Evolutionary conservation across 202 grass and related monocot genomes (phyloP).

Genomic region (Cymbopogon flexuosus): DNA sequence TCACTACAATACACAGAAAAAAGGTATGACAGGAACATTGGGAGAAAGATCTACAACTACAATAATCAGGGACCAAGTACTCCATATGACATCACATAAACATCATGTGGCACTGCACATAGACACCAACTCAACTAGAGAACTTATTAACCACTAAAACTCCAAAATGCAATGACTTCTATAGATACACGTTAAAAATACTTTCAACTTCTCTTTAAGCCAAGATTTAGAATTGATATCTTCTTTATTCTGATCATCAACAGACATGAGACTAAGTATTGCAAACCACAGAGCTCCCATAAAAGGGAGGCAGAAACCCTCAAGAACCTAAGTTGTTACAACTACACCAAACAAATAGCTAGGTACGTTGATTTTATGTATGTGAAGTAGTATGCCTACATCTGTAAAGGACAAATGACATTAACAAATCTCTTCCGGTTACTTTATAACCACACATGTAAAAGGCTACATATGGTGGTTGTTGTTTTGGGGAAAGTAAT

Average conservation of each 20-base stretch:
- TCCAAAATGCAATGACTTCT: background rate
- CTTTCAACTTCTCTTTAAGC: background rate
- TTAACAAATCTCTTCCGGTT: background rate
- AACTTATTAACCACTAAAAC: background rate
- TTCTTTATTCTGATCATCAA: background rate
- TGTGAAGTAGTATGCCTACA: background rate
- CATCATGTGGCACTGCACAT: background rate
- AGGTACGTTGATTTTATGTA: background rate
- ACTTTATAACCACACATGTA: background rate
- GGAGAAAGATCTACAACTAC: background rate
- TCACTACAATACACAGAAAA: background rate
- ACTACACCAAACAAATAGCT: background rate
- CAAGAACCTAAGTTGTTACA: background rate
- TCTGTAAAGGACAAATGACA: background rate
- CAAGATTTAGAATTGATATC: background rate
- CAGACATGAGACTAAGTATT: background rate
- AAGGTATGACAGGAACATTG: slow-evolving; percentile 1
- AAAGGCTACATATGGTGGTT: background rate
- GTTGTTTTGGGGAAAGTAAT: background rate
- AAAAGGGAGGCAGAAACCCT: background rate
- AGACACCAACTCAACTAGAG: background rate
- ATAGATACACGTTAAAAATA: background rate
- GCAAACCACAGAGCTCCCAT: background rate
- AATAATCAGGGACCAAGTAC: slow-evolving; percentile 4
- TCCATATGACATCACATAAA: background rate